Conservation (phyloP, 1,139 yeast genomes). For the Sugiyamaella pinicola region DNA sequence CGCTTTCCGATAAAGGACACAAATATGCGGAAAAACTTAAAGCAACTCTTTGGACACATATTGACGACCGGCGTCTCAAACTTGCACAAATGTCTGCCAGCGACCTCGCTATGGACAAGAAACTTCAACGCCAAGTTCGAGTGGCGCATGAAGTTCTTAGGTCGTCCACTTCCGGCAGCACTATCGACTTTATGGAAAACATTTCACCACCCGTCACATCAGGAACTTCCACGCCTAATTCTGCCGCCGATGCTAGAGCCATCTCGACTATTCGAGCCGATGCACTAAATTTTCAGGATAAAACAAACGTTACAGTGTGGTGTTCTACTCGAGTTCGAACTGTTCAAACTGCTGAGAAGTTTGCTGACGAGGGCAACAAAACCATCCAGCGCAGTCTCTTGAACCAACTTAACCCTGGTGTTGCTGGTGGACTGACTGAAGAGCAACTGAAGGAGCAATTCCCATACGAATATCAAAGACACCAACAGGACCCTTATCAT, state of each 20-base stretch:
- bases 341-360: slow-evolving; percentile 71
- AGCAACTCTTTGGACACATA: slow-evolving; percentile 46
- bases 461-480: slow-evolving; percentile 72
- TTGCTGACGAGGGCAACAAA: slow-evolving; percentile 59
- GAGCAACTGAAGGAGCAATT: slow-evolving; percentile 60
- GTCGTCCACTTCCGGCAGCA: slow-evolving; percentile 18
- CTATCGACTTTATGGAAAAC: slow-evolving; percentile 21
- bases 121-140: slow-evolving; percentile 19
- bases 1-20: slow-evolving; percentile 42
- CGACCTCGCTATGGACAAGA: slow-evolving; percentile 15
- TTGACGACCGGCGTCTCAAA: slow-evolving; percentile 33
- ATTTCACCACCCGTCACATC: slow-evolving; percentile 32
- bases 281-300: slow-evolving; percentile 29
- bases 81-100: slow-evolving; percentile 14
- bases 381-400: slow-evolving; percentile 78
- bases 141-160: slow-evolving; percentile 18
- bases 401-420: slow-evolving; percentile 91
- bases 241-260: slow-evolving; percentile 35
- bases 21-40: slow-evolving; percentile 46
- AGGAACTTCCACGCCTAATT: slow-evolving; percentile 35
- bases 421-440: slow-evolving; percentile 65
- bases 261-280: slow-evolving; percentile 35
- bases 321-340: slow-evolving; percentile 88
- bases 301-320: slow-evolving; percentile 62
- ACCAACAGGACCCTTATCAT: slow-evolving; percentile 80